A percentile compares a stretch with the other conserved stretches of the same genome.
Conservation (phyloP, 1,284 basidiomycete genomes). For the Malassezia globosa region DNA sequence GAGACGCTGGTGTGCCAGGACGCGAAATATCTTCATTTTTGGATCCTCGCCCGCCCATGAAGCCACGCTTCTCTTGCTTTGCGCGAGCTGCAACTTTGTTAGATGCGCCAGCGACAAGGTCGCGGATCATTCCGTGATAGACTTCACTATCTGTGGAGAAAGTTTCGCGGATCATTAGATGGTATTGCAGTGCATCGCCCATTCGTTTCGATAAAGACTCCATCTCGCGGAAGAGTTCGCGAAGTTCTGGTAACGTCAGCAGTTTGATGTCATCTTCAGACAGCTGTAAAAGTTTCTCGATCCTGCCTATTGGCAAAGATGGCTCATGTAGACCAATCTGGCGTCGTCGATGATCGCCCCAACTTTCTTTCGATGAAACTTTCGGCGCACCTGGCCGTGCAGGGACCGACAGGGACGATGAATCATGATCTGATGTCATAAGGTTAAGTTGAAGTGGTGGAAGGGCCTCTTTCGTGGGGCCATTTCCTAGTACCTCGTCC, state of each 20-base stretch:
- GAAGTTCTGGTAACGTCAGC: constrained; percentile 33
- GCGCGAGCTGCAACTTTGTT: constrained; percentile 4
- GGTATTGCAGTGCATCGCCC: constrained; percentile 36
- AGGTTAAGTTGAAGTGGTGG: constrained; percentile 35
- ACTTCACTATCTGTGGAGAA: constrained; percentile 38
- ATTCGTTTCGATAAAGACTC: constrained; percentile 27
- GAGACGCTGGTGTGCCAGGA: constrained; percentile 2
- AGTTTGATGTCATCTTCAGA: constrained; percentile 32
- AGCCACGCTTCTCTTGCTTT: constrained; percentile 8
- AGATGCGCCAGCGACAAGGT: constrained; percentile 36
- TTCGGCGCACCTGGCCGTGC: not conserved
- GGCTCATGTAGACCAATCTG: constrained; percentile 28
- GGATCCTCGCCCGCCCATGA: not conserved
- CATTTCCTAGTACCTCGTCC: constrained; percentile 31
- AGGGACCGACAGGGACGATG: too few relatives aligned
- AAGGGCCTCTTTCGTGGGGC: constrained; percentile 9
- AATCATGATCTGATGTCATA: constrained; percentile 3
- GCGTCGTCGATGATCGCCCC: constrained; percentile 28
- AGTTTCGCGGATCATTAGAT: constrained; percentile 36
- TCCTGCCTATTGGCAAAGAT: constrained; percentile 26
- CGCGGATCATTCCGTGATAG: constrained; percentile 43
- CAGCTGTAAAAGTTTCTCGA: constrained; percentile 23
- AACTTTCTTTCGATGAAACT: constrained; percentile 17
- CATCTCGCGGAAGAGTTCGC: constrained; percentile 28
- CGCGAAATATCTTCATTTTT: constrained; percentile 1